Percentiles rank a stretch among this genome's conserved stretches.
Conservation (phyloP, 176 grass and related monocot genomes). For the Aegilops sharonensis region DNA sequence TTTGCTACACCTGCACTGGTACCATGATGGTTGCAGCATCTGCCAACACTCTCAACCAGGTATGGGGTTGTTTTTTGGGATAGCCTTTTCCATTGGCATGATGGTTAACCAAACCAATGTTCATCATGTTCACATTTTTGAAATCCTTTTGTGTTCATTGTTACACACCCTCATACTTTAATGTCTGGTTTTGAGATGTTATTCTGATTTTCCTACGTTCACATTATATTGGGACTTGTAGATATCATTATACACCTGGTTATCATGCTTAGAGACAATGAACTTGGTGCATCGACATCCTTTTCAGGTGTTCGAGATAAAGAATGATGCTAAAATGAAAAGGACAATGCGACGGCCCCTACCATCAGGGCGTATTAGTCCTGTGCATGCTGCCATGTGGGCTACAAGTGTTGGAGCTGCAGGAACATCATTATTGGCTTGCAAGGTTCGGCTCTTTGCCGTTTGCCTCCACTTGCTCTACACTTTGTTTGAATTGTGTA, state of each 20-base stretch:
- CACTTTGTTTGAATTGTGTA: neutral
- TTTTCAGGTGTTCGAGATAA: constrained; percentile 78
- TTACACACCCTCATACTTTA: neutral
- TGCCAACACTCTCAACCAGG: constrained; percentile 94
- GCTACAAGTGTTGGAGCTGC: constrained; percentile 78
- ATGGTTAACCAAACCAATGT: constrained; percentile 6
- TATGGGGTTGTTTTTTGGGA: constrained; percentile 14
- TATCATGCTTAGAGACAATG: neutral
- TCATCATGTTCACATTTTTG: neutral
- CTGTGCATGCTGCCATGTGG: constrained; percentile 87
- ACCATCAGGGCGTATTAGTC: constrained; percentile 74
- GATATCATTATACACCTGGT: neutral
- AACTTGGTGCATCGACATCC: neutral
- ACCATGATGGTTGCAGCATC: constrained; percentile 99
- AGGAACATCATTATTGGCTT: constrained; percentile 77
- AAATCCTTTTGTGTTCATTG: neutral
- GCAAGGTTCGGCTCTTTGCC: constrained; percentile 63
- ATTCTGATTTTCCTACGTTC: neutral
- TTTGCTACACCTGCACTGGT: constrained; percentile 90
- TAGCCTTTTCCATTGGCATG: neutral
- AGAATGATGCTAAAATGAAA: constrained; percentile 95
- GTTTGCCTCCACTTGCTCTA: constrained; percentile 10
- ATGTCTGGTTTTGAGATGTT: neutral
- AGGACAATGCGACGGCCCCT: constrained; percentile 73
- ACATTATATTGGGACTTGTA: constrained; percentile 3